Evolutionary conservation across 2,329 filamentous ascomycete genomes (phyloP), one percentile per base, ranked within the genome.

Genomic region (Pseudogymnoascus sp.): DNA sequence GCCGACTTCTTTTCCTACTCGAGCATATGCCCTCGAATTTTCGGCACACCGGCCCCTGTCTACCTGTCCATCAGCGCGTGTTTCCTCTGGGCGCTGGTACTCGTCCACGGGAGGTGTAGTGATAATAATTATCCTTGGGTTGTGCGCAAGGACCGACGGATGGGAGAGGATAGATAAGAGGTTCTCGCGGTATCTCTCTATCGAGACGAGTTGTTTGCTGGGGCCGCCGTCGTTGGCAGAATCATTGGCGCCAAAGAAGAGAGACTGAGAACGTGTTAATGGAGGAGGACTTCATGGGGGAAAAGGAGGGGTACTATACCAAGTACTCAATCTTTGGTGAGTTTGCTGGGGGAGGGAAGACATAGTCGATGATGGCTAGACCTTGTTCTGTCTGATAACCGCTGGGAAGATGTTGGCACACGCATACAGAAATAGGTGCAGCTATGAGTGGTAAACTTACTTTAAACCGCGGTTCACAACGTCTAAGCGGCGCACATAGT

Each of bases 191-290:
- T 91, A 97, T 65, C 85, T 44, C 0, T 87, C 81, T 19, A 96
- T 75, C 0, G 90, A 84, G 7, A 97, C 83, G 73, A 93, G 86
- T 75, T 97, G 95, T 7, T 80, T 79, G 61, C 84, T 86, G 3
- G 80, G 79, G 5, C 82, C 79, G 38, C 83, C 77, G 3, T 85
- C 82, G 3, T 96, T 74, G 63, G 86, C 86, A 3, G 93, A 88
- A 75, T 97, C 95, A 73, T 99, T 97, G 69, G 95, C 91, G 19
- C 95, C 95, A 65, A 97, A 86, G 68, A 96, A 87, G 64, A 96
- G 76, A 40, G 76, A 70, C 65, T 67, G 47, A 40, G 38, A 19
- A 76, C 59, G 11, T 19, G 19, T 56, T 56, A 56, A 56, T 33
- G 26, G 5, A 21, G 5, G 24, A 16, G 14, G 29, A 19, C 29